Evolutionary conservation across 441 rosid genomes (phyloP).

Genomic region (Arabidopsis hybrid): DNA sequence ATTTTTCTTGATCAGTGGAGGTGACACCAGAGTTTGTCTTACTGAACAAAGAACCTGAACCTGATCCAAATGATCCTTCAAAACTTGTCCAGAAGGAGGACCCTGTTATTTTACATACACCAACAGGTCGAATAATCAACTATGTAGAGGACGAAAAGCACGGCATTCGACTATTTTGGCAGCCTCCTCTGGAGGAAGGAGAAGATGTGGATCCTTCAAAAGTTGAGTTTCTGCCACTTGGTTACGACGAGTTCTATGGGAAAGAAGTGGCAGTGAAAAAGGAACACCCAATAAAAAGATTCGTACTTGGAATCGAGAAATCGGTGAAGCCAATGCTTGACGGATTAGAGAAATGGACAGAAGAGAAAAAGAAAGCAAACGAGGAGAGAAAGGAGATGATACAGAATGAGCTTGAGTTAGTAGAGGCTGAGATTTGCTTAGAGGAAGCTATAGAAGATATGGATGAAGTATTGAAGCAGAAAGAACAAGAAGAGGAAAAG

Average conservation of each 20-base stretch:
- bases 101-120: conserved; percentile 82
- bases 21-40: conserved; percentile 76
- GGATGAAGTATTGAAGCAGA: conserved; percentile 65
- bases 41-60: conserved; percentile 83
- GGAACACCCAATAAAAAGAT: conserved; percentile 51
- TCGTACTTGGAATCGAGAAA: conserved; percentile 61
- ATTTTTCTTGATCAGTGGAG: conserved; percentile 58
- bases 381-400: conserved; percentile 65
- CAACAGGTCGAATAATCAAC: conserved; percentile 79
- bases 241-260: conserved; percentile 88
- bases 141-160: conserved; percentile 82
- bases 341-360: conserved; percentile 75
- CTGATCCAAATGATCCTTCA: conserved; percentile 85
- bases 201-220: conserved; percentile 71
- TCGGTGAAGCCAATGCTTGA: conserved; percentile 57
- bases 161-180: conserved; percentile 85
- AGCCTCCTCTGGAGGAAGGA: conserved; percentile 75
- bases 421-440: conserved; percentile 79
- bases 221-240: conserved; percentile 79
- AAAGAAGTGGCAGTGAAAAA: conserved; percentile 52
- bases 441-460: conserved; percentile 89
- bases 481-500: conserved; percentile 70
- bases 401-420: conserved; percentile 71
- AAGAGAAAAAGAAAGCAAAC: conserved; percentile 69
- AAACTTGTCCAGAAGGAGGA: conserved; percentile 71